These are phyloP conservation scores for Botrytis galanthina DNA, from an alignment of 2,329 filamentous ascomycete genomes.

Conservation along the genomic window DNA sequence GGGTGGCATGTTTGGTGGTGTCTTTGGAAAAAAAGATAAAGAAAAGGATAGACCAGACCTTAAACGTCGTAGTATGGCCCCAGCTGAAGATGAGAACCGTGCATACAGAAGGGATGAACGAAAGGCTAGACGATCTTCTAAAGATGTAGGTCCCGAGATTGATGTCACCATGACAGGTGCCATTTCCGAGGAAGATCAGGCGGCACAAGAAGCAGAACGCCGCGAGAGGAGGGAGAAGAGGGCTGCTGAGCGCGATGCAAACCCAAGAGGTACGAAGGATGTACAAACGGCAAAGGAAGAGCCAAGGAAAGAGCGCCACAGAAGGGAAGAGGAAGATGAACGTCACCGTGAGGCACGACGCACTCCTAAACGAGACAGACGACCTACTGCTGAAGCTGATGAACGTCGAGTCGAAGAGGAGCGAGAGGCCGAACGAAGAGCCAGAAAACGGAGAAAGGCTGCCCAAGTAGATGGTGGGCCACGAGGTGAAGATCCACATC, in stretches of 20 bases:
- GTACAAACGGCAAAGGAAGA: constrained; percentile 57
- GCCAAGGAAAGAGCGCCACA: constrained; percentile 53
- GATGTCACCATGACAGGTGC: constrained; percentile 44
- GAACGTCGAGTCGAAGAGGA: constrained; percentile 31
- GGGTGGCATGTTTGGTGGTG: constrained; percentile 60
- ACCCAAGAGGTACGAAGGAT: constrained; percentile 51
- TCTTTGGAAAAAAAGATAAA: constrained; percentile 38
- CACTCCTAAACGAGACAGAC: constrained; percentile 53
- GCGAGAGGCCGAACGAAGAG: constrained; percentile 39
- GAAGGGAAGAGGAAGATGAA: constrained; percentile 58
- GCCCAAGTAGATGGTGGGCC: constrained; percentile 47
- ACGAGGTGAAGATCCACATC: constrained; percentile 42
- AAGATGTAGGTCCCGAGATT: constrained; percentile 48
- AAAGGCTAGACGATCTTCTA: constrained; percentile 41
- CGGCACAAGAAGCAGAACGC: constrained; percentile 62
- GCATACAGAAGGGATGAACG: constrained; percentile 39
- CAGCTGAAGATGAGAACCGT: constrained; percentile 50
- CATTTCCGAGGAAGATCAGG: constrained; percentile 55
- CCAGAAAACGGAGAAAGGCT: constrained; percentile 44
- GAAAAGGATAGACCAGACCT: constrained; percentile 44
- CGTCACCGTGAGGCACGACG: constrained; percentile 60
- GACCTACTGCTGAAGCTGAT: constrained; percentile 45
- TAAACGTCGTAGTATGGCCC: constrained; percentile 51
- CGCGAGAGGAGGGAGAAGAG: constrained; percentile 48
- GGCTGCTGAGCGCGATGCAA: constrained; percentile 47